Conservation (phyloP, 139 green algal genomes). For the Tetraselmis chui region DNA sequence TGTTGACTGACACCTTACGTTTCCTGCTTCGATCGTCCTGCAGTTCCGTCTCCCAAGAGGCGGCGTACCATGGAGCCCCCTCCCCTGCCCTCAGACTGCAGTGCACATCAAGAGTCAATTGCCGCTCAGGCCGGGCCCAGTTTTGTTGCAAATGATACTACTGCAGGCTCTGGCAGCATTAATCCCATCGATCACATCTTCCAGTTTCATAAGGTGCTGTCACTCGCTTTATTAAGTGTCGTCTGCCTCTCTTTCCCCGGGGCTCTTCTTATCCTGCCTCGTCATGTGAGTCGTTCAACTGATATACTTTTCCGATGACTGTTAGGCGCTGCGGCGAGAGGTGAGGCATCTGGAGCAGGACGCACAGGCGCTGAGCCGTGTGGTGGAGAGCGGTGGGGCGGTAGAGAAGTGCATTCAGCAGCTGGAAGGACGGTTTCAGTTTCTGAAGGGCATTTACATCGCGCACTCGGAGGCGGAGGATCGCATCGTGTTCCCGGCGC, state of each 20-base stretch:
- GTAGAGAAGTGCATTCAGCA: constrained; percentile 36
- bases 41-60: not conserved
- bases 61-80: not conserved
- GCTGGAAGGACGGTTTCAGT: constrained; percentile 85
- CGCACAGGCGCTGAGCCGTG: constrained; percentile 29
- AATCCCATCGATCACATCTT: constrained; percentile 98
- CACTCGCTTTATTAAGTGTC: too few relatives aligned
- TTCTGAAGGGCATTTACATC: constrained; percentile 77
- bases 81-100: too few relatives aligned
- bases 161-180: constrained; percentile 1
- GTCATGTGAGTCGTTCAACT: too few relatives aligned
- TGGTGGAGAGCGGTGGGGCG: constrained; percentile 5
- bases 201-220: constrained; percentile 73
- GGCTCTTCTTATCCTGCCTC: too few relatives aligned
- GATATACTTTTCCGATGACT: too few relatives aligned
- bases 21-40: too few relatives aligned
- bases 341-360: constrained; percentile 74
- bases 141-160: not conserved
- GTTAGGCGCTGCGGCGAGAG: constrained; percentile 59
- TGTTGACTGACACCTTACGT: too few relatives aligned
- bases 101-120: too few relatives aligned
- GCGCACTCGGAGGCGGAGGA: constrained; percentile 82
- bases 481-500: constrained; percentile 94
- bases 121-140: not conserved
- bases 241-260: too few relatives aligned